Conservation (phyloP, 805 yeast species). For the Saccharomyces paradoxus region DNA sequence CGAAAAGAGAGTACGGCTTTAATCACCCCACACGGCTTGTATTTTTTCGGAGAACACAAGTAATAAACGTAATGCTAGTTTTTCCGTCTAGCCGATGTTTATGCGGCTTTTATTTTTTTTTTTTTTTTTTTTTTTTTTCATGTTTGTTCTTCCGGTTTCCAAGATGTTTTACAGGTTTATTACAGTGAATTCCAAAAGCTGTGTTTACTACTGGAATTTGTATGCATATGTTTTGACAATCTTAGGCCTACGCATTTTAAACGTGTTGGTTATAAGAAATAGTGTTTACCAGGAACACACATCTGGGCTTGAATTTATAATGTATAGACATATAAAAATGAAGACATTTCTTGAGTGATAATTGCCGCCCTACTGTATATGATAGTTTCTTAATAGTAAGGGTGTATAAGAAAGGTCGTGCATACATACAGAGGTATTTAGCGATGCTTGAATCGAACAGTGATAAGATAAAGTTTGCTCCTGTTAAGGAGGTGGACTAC, state of each 20-base stretch:
- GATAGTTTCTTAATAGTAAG: not conserved
- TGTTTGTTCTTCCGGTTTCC: not conserved
- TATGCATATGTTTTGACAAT: not conserved
- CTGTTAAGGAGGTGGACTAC: not conserved
- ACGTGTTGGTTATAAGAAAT: not conserved
- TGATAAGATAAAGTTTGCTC: not conserved
- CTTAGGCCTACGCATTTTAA: not conserved
- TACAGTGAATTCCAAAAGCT: not conserved
- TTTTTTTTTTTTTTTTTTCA: not conserved
- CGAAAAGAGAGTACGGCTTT: not conserved
- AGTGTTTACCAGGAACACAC: not conserved
- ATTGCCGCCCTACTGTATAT: not conserved
- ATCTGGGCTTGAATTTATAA: not conserved
- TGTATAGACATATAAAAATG: not conserved
- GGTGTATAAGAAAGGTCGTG: not conserved
- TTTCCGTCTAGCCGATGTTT: not conserved
- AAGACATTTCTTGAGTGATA: not conserved
- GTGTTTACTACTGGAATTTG: not conserved
- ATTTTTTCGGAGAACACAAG: not conserved
- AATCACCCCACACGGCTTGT: not conserved
- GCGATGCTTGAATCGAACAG: constrained; percentile 4
- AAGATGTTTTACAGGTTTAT: not conserved
- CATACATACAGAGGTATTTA: not conserved
- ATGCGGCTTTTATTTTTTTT: not conserved
- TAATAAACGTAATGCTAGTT: not conserved